A percentile compares a stretch with the other conserved stretches of the same genome.
Evolutionary conservation across 768 basidiomycete genomes (phyloP).

Genomic region (Rhodocollybia butyracea): DNA sequence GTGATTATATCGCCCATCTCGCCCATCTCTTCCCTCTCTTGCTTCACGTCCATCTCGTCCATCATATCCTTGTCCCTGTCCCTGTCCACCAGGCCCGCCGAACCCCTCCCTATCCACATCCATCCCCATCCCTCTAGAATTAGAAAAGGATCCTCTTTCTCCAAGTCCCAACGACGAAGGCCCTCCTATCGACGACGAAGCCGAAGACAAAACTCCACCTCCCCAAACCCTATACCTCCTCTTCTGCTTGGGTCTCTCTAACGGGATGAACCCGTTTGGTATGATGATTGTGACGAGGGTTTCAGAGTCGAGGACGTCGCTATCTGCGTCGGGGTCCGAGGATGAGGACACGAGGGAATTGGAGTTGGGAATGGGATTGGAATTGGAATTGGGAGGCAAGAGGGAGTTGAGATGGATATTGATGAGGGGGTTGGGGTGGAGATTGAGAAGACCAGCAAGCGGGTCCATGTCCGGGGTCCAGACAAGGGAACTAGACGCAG

Average conservation of each 20-base stretch:
- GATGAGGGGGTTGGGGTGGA: no score
- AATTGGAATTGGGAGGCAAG: no score
- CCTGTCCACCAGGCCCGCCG: neutral
- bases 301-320: conserved; percentile 36
- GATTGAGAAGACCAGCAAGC: no score
- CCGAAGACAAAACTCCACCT: conserved; percentile 44
- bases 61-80: neutral
- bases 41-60: neutral
- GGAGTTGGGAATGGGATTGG: no score
- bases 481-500: no score
- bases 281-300: conserved; percentile 54
- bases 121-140: neutral
- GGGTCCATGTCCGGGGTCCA: no score
- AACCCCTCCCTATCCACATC: neutral
- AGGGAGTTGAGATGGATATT: no score
- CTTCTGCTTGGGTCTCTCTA: conserved; percentile 41
- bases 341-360: no score
- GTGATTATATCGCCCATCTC: no score
- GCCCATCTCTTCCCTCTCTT: conserved; percentile 17
- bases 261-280: conserved; percentile 56
- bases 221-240: conserved; percentile 62
- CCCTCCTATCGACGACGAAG: no score
- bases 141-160: no score
- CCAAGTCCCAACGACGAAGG: no score
- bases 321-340: neutral